Evolutionary conservation across 108 stramenopile genomes (phyloP).

Genomic region (Nitzschia sp.): DNA sequence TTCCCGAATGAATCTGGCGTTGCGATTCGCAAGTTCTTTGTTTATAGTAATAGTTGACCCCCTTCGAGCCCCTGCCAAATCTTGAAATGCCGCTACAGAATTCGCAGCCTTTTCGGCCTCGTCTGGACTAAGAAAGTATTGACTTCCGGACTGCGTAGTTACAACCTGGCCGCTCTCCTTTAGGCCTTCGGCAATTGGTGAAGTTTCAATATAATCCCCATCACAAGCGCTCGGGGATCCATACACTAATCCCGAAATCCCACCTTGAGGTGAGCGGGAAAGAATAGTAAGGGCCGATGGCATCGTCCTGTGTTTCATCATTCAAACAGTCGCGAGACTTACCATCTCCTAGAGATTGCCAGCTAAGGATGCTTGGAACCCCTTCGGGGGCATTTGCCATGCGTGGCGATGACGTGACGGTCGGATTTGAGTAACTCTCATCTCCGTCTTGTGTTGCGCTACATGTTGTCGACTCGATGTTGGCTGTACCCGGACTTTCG

Average conservation of each 20-base stretch:
- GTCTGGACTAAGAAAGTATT: slow-evolving; percentile 48
- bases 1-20: background rate
- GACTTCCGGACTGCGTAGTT: slow-evolving; percentile 58
- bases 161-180: slow-evolving; percentile 57
- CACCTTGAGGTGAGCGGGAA: slow-evolving; percentile 10
- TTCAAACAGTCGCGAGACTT: slow-evolving; percentile 1
- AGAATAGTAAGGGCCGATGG: too few relatives aligned
- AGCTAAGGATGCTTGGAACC: slow-evolving; percentile 60
- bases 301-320: background rate
- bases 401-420: too few relatives aligned
- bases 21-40: background rate
- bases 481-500: slow-evolving; percentile 7
- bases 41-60: slow-evolving; percentile 37
- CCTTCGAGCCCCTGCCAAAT: background rate
- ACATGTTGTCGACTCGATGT: background rate
- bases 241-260: slow-evolving; percentile 59
- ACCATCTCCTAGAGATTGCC: slow-evolving; percentile 57
- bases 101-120: slow-evolving; percentile 21
- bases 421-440: too few relatives aligned
- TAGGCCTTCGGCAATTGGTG: slow-evolving; percentile 51
- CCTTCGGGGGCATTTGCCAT: slow-evolving; percentile 57
- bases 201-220: slow-evolving; percentile 69
- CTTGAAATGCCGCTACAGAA: slow-evolving; percentile 11
- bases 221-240: slow-evolving; percentile 67
- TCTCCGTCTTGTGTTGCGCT: background rate